phyloP scores from a whole-genome alignment of 2,329 filamentous ascomycete genomes.

The Verticillium zaregamsianum region DNA sequence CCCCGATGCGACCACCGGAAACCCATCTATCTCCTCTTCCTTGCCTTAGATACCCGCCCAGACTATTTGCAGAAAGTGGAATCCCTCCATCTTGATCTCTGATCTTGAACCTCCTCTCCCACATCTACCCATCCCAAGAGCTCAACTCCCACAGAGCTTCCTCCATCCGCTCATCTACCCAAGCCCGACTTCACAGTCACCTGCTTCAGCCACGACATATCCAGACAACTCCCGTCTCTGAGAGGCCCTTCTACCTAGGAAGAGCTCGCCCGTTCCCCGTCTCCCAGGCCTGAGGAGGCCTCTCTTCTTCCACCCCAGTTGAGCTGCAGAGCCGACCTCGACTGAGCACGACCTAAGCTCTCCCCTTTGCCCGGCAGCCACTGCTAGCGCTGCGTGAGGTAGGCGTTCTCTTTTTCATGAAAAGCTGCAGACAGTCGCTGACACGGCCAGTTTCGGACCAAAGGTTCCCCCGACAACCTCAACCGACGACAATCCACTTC shows the following conservation, averaged over 20 bases:
- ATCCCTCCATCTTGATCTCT: background rate
- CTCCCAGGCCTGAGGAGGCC: constrained; percentile 10
- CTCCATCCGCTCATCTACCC: background rate
- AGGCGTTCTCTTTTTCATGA: no score
- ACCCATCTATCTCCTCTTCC: background rate
- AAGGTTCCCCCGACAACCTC: constrained; percentile 47
- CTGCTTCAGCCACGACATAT: background rate
- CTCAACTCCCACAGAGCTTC: background rate
- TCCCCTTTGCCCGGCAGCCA: constrained; percentile 66
- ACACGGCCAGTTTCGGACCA: constrained; percentile 40
- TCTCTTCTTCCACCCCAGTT: background rate
- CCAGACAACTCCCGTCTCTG: background rate
- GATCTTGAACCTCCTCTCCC: background rate
- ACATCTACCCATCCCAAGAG: background rate
- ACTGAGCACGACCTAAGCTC: constrained; percentile 42
- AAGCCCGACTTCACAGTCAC: background rate
- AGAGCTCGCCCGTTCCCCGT: background rate
- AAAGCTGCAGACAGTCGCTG: no score
- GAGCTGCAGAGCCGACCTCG: constrained; percentile 33
- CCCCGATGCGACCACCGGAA: background rate
- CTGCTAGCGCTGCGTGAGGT: constrained; percentile 84
- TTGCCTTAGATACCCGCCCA: background rate
- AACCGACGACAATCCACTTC: constrained; percentile 51
- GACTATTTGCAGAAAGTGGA: background rate
- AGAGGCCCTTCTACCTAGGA: background rate